Evolutionary conservation across 2,329 filamentous ascomycete genomes (phyloP).

Genomic region (Curvularia eragrostidis): DNA sequence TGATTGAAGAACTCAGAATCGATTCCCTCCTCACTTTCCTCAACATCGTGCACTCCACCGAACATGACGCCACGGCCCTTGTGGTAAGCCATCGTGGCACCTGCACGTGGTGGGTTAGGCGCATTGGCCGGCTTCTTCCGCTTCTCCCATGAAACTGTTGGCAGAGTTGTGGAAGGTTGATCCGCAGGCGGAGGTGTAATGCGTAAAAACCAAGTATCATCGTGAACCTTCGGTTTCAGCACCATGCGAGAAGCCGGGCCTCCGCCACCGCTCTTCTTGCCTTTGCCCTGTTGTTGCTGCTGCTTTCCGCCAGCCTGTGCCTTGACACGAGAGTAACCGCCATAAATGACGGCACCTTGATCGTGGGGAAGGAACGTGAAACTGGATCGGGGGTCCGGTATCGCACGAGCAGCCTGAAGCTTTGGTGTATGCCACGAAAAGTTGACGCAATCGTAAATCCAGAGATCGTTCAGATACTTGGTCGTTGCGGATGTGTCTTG

Average conservation of each 20-base stretch:
- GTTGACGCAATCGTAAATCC: constrained; percentile 91
- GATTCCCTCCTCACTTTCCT: constrained; percentile 90
- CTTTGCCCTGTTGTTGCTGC: constrained; percentile 59
- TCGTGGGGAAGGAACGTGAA: constrained; percentile 94
- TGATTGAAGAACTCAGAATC: constrained; percentile 97
- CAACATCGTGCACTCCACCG: constrained; percentile 92
- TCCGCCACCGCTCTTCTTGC: constrained; percentile 58
- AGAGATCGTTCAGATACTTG: constrained; percentile 90
- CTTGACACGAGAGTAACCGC: constrained; percentile 93
- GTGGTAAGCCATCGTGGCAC: constrained; percentile 92
- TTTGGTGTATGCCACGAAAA: constrained; percentile 83
- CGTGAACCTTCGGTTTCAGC: constrained; percentile 86
- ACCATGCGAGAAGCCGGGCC: constrained; percentile 71
- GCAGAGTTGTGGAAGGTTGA: constrained; percentile 68
- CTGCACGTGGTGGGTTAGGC: constrained; percentile 82
- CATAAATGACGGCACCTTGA: constrained; percentile 85
- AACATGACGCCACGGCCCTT: constrained; percentile 92
- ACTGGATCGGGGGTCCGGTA: constrained; percentile 88
- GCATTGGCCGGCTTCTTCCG: constrained; percentile 91
- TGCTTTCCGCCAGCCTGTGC: constrained; percentile 65
- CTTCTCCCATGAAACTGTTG: constrained; percentile 86
- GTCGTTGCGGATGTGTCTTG: constrained; percentile 96
- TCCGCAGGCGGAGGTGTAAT: constrained; percentile 76
- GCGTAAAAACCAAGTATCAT: constrained; percentile 92
- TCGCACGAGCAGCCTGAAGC: constrained; percentile 78